Percentiles rank a stretch among this genome's conserved stretches.
Conservation (phyloP, 139 green algal genomes). For the Coelastrella sp. region DNA sequence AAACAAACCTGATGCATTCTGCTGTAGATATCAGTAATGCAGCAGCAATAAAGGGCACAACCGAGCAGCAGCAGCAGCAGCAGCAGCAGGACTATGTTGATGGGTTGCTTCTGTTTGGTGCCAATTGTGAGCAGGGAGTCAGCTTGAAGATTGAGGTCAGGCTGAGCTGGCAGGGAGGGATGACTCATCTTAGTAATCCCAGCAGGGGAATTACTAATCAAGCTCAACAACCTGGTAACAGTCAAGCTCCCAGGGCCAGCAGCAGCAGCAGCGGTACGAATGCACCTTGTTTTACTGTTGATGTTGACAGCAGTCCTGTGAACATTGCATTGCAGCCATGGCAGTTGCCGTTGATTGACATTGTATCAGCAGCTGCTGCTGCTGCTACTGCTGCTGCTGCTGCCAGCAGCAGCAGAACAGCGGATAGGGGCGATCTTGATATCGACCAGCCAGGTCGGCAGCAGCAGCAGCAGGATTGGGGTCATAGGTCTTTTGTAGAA, state of each 20-base stretch:
- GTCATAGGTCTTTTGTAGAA: constrained; percentile 65
- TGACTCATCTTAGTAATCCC: not conserved
- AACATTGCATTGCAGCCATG: constrained; percentile 50
- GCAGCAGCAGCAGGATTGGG: constrained; percentile 53
- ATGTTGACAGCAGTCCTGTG: constrained; percentile 26
- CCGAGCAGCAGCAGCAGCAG: constrained; percentile 19
- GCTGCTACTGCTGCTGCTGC: constrained; percentile 19
- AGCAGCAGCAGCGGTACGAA: constrained; percentile 9
- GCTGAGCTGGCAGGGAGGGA: constrained; percentile 38
- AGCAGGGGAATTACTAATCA: not conserved
- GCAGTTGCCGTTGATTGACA: constrained; percentile 50
- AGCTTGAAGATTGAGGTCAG: constrained; percentile 30
- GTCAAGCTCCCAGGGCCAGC: not conserved
- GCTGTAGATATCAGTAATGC: not conserved
- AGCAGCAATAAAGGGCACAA: too few species aligned
- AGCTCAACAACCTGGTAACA: too few species aligned
- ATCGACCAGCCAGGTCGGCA: not conserved
- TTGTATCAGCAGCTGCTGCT: constrained; percentile 33
- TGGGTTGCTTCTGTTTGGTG: constrained; percentile 3
- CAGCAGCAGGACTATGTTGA: not conserved
- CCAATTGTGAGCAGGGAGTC: not conserved
- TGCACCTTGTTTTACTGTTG: constrained; percentile 4
- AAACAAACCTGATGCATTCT: not conserved
- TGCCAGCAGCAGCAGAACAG: constrained; percentile 11
- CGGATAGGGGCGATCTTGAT: too few species aligned